Base-by-base conservation (phyloP, 495 filamentous ascomycete species). In the Daldinia decipiens region DNA sequence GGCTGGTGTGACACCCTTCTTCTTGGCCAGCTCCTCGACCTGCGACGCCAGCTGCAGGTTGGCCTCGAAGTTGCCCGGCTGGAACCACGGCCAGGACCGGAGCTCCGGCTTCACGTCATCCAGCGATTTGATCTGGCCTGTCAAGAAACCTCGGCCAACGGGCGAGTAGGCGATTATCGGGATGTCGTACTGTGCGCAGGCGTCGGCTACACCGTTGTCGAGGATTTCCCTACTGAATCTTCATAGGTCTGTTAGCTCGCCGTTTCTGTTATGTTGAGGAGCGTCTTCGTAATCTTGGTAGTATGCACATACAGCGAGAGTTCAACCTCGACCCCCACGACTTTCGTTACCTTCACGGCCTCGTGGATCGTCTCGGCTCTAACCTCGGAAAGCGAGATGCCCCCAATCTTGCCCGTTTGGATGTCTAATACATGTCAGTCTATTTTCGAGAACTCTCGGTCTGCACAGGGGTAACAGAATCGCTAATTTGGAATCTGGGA, bases 301-400 rank as follows among this genome's bases (percentile, higher is more conserved):
- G 78, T 43, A 90, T 88, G n/a, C 0, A 72, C 75, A 74, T 84
- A 94, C 43, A 97, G 74, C 7, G 88, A 92, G 65, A 96, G 80
- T 80, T 97, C 94, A 24, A 91, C 88, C 78, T 97, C 94, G 21
- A 94, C 91, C 3, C 86, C 87, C 1, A 83, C 85, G 70, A 97
- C 90, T 58, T 90, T 90, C 54, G 88, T 84, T 29, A 91, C 78
- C 68, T 90, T 89, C 38, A 82, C 85, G 62, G 93, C 94, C 68
- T 88, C 83, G 38, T 91, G 84, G 73, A 97, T 93, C 2, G 92
- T 94, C 40, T 87, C 83, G 5, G 90, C 92, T 52, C 84, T 81
- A 29, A 91, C 88, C 75, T 97, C 94, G 43, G 87, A 90, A 52
- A 97, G 76, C 9, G 86, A 84, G 78, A 97, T 91, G n/a, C 91